Percentiles rank a stretch among this genome's conserved stretches.
phyloP scores from a whole-genome alignment of 1,139 yeast genomes.

The Wickerhamiella pararugosa region DNA sequence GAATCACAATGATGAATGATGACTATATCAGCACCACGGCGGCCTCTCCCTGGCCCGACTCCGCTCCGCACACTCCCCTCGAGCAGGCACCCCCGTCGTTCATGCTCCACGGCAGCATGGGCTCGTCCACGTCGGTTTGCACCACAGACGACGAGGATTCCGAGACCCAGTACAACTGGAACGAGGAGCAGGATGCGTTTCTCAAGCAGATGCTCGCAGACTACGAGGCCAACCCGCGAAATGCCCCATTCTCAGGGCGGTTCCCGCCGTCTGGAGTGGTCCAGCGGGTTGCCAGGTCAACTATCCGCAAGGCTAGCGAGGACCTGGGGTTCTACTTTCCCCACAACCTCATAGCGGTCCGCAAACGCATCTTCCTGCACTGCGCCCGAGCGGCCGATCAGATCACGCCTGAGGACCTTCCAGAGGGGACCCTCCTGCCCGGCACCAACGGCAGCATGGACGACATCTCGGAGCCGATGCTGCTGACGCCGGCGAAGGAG shows the following conservation, averaged over 20 bases:
- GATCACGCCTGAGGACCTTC: background rate
- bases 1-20: background rate
- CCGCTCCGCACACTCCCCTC: conserved; percentile 16
- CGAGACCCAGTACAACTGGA: conserved; percentile 19
- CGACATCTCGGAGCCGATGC: background rate
- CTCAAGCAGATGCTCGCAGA: conserved; percentile 19
- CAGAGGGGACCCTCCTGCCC: background rate
- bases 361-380: conserved; percentile 21
- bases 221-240: conserved; percentile 20
- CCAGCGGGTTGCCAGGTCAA: conserved; percentile 24
- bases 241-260: conserved; percentile 26
- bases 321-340: conserved; percentile 19
- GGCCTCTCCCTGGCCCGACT: conserved; percentile 1
- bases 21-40: conserved; percentile 1
- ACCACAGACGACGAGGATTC: conserved; percentile 20
- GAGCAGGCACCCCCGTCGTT: conserved; percentile 13
- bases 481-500: background rate
- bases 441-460: background rate
- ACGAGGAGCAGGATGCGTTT: conserved; percentile 20
- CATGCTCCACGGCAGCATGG: conserved; percentile 16
- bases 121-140: conserved; percentile 19
- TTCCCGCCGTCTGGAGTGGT: conserved; percentile 26
- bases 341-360: conserved; percentile 21
- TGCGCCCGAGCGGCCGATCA: conserved; percentile 13
- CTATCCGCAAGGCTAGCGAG: conserved; percentile 19